Base-by-base conservation (phyloP, 2,329 filamentous ascomycete genomes). In the Fusarium virguliforme region DNA sequence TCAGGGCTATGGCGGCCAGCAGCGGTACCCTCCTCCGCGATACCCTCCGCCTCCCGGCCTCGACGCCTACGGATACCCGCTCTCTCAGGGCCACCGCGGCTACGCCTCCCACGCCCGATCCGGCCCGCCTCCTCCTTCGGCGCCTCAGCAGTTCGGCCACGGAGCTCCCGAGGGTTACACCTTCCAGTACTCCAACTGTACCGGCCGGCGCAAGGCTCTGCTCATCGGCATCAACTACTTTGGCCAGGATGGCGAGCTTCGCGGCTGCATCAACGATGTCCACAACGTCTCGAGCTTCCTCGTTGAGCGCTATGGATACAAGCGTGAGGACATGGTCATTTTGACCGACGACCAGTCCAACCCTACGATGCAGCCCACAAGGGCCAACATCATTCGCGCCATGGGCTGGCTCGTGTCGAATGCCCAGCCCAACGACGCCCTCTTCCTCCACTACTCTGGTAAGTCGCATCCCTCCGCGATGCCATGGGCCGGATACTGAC, bases 141-240 rank as follows among this genome's bases (percentile, higher is more conserved):
- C 80, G 2, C 80, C 84, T 7, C 89, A 91, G 78, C 78, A 85
- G 70, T 92, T 92, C 73, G 90, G 91, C 55, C 86, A 90, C 71
- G 91, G 91, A 65, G 91, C 92, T 1, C 92, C 91, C 2, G 80
- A 85, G 22, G 87, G 86, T 68, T 94, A 94, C 79, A 90, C 87
- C 7, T 94, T 93, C 83, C 90, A 93, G 81, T 94, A 93, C 83
- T 92, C 90, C 62, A 89, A 90, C 78, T 94, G 92, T 79, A 91
- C 89, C 7, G 92, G 92, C 58, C 87, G 87, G 71, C 86, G 92
- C 76, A 94, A 93, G 83, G 92, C 92, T 8, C 83, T 94, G 62
- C 83, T 94, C 62, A 93, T 94, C 69, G 92, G 92, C 58, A 93
- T 94, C 85, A 94, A 94, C 85, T 94, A 94, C 83, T 91, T 94